A percentile compares a stretch with the other conserved stretches of the same genome.
phyloP scores from a whole-genome alignment of 2,329 filamentous ascomycete genomes.

The Aurifilum marmelostoma region DNA sequence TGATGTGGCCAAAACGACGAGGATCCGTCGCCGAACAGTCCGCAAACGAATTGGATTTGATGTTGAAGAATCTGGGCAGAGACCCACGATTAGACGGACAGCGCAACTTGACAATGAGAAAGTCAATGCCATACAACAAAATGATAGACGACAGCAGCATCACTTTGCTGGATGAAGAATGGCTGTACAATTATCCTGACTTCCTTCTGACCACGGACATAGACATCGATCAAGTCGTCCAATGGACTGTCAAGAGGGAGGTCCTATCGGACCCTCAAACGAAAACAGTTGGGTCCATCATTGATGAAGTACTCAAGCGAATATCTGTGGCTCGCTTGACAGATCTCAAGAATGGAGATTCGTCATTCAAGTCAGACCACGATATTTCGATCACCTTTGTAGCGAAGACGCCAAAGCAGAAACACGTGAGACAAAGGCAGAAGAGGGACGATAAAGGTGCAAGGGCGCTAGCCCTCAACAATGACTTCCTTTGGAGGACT shows the following conservation, averaged over 20 bases:
- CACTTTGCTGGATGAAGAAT: slow-evolving; percentile 29
- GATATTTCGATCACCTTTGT: background rate
- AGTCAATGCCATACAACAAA: slow-evolving; percentile 20
- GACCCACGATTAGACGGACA: background rate
- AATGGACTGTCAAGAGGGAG: too few relatives aligned
- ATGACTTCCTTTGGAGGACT: accelerated
- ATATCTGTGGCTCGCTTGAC: background rate
- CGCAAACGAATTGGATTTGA: background rate
- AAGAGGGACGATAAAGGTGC: background rate
- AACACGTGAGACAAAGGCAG: background rate
- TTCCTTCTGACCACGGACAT: slow-evolving; percentile 17
- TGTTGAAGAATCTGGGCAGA: background rate
- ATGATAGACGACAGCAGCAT: slow-evolving; percentile 27
- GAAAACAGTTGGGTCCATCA: background rate
- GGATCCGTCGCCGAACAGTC: background rate
- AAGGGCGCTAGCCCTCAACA: background rate
- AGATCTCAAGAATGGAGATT: too few relatives aligned
- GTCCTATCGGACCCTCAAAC: too few relatives aligned
- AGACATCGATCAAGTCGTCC: background rate
- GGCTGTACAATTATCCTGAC: slow-evolving; percentile 32
- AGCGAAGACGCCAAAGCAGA: slow-evolving; percentile 11
- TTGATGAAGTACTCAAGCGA: background rate
- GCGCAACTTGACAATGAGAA: slow-evolving; percentile 21
- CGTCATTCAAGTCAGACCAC: background rate
- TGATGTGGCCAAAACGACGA: background rate